Base-by-base conservation (phyloP, 805 yeast genomes). In the Kodamaea nitidulidarum region DNA sequence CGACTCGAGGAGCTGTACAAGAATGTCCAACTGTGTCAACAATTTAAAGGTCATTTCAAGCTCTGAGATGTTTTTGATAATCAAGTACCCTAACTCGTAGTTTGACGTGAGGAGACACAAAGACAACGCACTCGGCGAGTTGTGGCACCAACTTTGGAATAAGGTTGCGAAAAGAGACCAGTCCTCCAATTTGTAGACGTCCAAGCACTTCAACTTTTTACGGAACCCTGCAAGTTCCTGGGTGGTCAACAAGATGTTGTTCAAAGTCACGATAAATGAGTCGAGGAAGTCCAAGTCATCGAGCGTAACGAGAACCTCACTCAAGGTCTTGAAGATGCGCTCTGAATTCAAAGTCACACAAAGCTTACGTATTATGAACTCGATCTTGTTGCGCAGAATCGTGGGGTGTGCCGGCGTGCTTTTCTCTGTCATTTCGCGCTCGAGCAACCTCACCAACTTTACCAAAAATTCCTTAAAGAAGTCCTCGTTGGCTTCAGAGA, bases 91-190 rank as follows among this genome's bases (percentile, higher is more conserved):
- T 44, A 90, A 71, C 54, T 88, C 93, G 57, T 93, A 91, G 40
- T 87, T 85, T 40, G 90, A 90, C 0, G 97, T 84, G 10, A 91
- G 66, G 27, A 93, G 67, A 51, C 97, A 88, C 15, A 93, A 70
- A 2, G 95, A 81, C 30, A 93, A 65, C 0, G 90, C 85, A 4
- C 97, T 90, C 1, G 95, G 88, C 0, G 96, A 81, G 55, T 88
- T 91, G 44, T 83, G 82, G 48, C 95, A 81, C 98, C 98, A 93
- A 42, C 95, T 80, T 52, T 78, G 80, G 63, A 91, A 93, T 40
- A 93, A 66, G 0, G 81, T 67, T 18, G 84, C 73, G 56, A 93
- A 93, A 29, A 90, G 68, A 15, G 70, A 60, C 69, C 81, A 78
- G 41, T 86, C 93, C 26, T 76, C 80, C 16, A 67, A 47, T 26